These are phyloP conservation scores for Afroboletus lepidellus DNA, from an alignment of 1,284 basidiomycete species.

Conservation along the genomic window DNA sequence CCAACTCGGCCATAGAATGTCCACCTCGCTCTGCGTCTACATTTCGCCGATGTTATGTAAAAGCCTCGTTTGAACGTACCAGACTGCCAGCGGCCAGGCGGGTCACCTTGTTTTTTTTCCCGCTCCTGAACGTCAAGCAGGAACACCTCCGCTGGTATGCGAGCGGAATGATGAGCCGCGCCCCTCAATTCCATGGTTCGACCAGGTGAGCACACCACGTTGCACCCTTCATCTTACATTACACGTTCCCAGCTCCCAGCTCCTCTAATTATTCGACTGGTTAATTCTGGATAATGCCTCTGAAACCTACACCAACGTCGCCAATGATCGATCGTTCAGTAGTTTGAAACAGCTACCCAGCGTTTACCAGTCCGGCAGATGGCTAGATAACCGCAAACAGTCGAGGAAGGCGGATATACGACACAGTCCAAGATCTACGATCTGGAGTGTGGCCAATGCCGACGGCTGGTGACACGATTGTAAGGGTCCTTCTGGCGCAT, in stretches of 20 bases:
- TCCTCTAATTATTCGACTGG: not conserved
- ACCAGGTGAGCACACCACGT: not conserved
- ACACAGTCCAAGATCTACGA: constrained; percentile 3
- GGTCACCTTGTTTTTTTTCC: too few relatives aligned
- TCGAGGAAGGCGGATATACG: not conserved
- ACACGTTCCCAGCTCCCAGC: not conserved
- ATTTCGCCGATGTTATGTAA: not conserved
- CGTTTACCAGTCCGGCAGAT: not conserved
- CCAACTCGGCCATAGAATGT: too few relatives aligned
- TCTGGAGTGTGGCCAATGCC: not conserved
- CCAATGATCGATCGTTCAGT: not conserved
- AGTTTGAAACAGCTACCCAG: not conserved
- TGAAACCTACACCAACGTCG: too few relatives aligned
- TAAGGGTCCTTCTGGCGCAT: not conserved
- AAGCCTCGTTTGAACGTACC: not conserved
- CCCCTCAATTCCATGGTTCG: too few relatives aligned
- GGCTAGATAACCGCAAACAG: constrained; percentile 9
- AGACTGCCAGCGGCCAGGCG: too few relatives aligned
- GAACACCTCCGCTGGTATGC: too few relatives aligned
- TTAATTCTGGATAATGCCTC: not conserved
- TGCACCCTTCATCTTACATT: not conserved
- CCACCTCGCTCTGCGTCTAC: not conserved
- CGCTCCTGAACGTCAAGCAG: too few relatives aligned
- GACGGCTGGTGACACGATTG: not conserved
- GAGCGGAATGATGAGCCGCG: not conserved